phyloP scores from a whole-genome alignment of 1,139 yeast genomes.

The Candida smagusa region DNA sequence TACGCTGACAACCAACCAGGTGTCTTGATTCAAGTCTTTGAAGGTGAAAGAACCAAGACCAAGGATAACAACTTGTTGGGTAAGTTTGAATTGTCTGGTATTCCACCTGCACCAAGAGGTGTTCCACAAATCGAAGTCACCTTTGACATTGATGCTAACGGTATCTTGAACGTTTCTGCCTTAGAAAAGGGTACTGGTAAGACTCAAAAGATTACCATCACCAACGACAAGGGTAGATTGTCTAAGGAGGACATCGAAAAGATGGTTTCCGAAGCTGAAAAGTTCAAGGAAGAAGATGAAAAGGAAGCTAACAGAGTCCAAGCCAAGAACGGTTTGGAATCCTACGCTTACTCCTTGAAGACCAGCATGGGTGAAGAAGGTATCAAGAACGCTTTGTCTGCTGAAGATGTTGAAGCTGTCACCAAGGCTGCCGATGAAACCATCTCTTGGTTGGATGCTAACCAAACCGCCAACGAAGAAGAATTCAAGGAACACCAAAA shows the following conservation, averaged over 20 bases:
- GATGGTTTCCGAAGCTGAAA: conserved; percentile 51
- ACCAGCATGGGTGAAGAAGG: conserved; percentile 76
- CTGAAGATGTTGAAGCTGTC: conserved; percentile 73
- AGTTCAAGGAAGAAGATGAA: conserved; percentile 50
- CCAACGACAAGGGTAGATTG: conserved; percentile 52
- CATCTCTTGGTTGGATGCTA: conserved; percentile 83
- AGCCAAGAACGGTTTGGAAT: conserved; percentile 86
- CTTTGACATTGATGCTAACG: conserved; percentile 91
- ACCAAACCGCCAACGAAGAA: conserved; percentile 84
- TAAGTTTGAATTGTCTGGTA: conserved; percentile 91
- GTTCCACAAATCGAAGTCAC: conserved; percentile 96
- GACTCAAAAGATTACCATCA: conserved; percentile 48
- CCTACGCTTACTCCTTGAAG: conserved; percentile 87
- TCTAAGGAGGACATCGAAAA: conserved; percentile 51
- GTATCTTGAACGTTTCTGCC: conserved; percentile 91
- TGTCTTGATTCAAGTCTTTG: conserved; percentile 91
- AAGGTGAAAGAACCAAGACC: conserved; percentile 96
- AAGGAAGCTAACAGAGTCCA: conserved; percentile 45
- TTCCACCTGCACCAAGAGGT: conserved; percentile 99
- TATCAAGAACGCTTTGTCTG: conserved; percentile 79
- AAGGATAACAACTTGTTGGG: conserved; percentile 95
- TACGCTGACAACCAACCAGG: conserved; percentile 98
- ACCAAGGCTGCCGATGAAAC: conserved; percentile 83
- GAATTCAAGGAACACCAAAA: conserved; percentile 87
- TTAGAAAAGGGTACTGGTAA: conserved; percentile 93